Evolutionary conservation across 306 rosid genomes (phyloP).

Genomic region (Crotalaria pallida): DNA sequence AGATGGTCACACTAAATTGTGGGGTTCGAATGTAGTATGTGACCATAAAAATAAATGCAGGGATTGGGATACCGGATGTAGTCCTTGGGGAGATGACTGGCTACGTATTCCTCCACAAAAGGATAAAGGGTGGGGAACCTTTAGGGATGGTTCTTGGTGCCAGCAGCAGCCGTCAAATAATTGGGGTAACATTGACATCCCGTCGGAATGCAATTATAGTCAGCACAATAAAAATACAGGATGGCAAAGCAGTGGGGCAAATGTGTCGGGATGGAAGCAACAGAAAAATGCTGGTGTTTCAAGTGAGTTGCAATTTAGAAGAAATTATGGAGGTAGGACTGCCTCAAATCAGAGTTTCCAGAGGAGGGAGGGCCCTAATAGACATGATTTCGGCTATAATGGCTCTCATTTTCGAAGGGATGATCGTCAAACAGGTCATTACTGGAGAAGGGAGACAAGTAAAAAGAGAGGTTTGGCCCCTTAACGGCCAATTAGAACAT

Average conservation of each 20-base stretch:
- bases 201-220: conserved; percentile 29
- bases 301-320: conserved; percentile 30
- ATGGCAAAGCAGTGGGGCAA: conserved; percentile 28
- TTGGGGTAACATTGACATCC: conserved; percentile 18
- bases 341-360: conserved; percentile 26
- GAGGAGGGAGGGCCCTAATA: conserved; percentile 30
- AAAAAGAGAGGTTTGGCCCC: conserved; percentile 37
- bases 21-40: conserved; percentile 35
- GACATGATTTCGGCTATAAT: conserved; percentile 14
- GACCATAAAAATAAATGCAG: neutral
- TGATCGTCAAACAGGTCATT: conserved; percentile 28
- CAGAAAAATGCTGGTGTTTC: conserved; percentile 28
- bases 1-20: conserved; percentile 22
- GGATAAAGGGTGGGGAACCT: conserved; percentile 37
- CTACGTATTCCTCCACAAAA: neutral
- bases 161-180: conserved; percentile 25
- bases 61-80: conserved; percentile 26
- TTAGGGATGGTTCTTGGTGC: conserved; percentile 32
- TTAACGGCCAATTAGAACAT: conserved; percentile 17
- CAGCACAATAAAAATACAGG: conserved; percentile 30
- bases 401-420: conserved; percentile 40
- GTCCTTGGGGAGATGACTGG: conserved; percentile 25
- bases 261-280: conserved; percentile 38
- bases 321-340: conserved; percentile 24
- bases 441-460: conserved; percentile 40